A percentile compares a stretch with the other conserved stretches of the same genome.
These are phyloP conservation scores for Debaryomycetaceae sp. DNA, from an alignment of 1,139 yeast species.

Conservation along the genomic window DNA sequence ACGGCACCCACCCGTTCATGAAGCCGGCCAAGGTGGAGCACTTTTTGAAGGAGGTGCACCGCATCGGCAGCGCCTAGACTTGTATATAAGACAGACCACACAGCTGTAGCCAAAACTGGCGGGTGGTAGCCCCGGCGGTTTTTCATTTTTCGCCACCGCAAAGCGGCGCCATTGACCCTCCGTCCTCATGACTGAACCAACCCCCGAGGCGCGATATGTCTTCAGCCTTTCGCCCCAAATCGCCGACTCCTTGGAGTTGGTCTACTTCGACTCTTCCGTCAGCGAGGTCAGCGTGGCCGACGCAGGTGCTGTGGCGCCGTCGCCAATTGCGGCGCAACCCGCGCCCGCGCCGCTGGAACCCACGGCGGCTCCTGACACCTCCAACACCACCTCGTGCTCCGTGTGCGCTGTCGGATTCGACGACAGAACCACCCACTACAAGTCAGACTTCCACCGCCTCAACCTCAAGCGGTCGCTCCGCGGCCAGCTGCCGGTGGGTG, in stretches of 20 bases:
- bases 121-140: neutral
- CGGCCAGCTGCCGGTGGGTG: slow-evolving; percentile 46
- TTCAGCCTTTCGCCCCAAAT: slow-evolving; percentile 45
- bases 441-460: slow-evolving; percentile 56
- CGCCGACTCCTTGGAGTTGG: slow-evolving; percentile 45
- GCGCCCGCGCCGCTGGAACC: slow-evolving; percentile 2
- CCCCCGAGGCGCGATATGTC: slow-evolving; percentile 45
- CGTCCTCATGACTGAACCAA: slow-evolving; percentile 1
- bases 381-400: slow-evolving; percentile 3
- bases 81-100: neutral
- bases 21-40: slow-evolving; percentile 82
- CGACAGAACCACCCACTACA: slow-evolving; percentile 47
- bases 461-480: slow-evolving; percentile 54
- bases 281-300: slow-evolving; percentile 15
- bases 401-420: slow-evolving; percentile 16
- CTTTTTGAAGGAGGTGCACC: slow-evolving; percentile 84
- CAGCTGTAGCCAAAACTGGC: neutral
- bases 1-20: slow-evolving; percentile 97
- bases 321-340: slow-evolving; percentile 1
- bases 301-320: slow-evolving; percentile 8
- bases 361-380: neutral
- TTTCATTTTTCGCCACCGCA: too few species aligned
- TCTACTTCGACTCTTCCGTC: slow-evolving; percentile 54
- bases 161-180: too few species aligned
- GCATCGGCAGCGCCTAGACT: slow-evolving; percentile 48